These are phyloP conservation scores for Eucalyptus victrix DNA, from an alignment of 345 rosid genomes.

Conservation along the genomic window DNA sequence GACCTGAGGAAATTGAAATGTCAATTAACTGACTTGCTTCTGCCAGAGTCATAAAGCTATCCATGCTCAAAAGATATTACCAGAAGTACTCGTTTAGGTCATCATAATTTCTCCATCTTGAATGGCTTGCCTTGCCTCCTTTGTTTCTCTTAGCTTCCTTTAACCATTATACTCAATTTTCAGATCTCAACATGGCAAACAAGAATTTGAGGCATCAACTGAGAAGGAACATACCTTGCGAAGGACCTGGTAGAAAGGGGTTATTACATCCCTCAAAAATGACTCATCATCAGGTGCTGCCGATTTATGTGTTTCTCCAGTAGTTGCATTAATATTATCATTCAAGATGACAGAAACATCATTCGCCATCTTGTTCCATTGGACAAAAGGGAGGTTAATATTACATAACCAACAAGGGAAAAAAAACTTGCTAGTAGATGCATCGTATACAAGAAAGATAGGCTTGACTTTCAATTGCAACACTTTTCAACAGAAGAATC, in stretches of 20 bases:
- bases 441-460: too few relatives aligned
- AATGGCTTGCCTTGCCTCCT: slow-evolving; percentile 86
- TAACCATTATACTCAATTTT: slow-evolving; percentile 3
- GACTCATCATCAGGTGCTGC: slow-evolving; percentile 60
- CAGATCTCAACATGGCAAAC: background rate
- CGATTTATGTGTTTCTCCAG: slow-evolving; percentile 34
- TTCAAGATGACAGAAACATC: slow-evolving; percentile 46
- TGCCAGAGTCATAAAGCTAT: background rate
- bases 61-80: slow-evolving; percentile 25
- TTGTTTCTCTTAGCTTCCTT: slow-evolving; percentile 84
- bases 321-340: slow-evolving; percentile 38
- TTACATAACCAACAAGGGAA: too few relatives aligned
- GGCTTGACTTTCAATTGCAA: too few relatives aligned
- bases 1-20: slow-evolving; percentile 40
- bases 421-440: too few relatives aligned
- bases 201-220: background rate
- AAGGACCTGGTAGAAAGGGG: slow-evolving; percentile 68
- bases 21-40: background rate
- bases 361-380: slow-evolving; percentile 62
- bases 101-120: slow-evolving; percentile 97
- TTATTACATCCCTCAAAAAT: slow-evolving; percentile 68
- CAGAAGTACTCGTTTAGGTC: slow-evolving; percentile 97
- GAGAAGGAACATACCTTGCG: slow-evolving; percentile 38
- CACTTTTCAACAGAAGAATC: too few relatives aligned
- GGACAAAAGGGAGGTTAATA: background rate